Percentiles rank a stretch among this genome's conserved stretches.
Conservation (phyloP, 2,329 filamentous ascomycete genomes). For the Neofusicoccum laricinum region DNA sequence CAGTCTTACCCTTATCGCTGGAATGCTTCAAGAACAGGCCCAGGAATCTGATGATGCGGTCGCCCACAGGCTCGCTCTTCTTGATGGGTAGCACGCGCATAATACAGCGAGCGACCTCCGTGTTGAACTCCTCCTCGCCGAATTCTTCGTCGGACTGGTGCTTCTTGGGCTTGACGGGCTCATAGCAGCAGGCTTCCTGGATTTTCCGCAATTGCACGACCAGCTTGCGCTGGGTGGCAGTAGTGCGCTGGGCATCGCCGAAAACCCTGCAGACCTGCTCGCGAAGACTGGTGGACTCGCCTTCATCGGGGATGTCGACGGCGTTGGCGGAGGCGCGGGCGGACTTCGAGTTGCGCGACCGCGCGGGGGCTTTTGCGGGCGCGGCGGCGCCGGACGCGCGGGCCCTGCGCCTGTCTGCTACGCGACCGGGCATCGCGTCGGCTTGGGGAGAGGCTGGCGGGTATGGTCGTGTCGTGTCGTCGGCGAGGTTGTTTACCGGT, state of each 20-base stretch:
- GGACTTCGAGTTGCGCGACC: slow-evolving; percentile 40
- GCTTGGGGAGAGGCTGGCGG: slow-evolving; percentile 4
- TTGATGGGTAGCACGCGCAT: slow-evolving; percentile 80
- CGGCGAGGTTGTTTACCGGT: slow-evolving; percentile 20
- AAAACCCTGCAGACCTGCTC: slow-evolving; percentile 63
- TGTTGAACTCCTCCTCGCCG: slow-evolving; percentile 82
- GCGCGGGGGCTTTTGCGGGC: slow-evolving; percentile 41
- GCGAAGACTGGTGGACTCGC: slow-evolving; percentile 67
- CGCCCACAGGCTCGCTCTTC: slow-evolving; percentile 86
- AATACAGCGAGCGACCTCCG: slow-evolving; percentile 79
- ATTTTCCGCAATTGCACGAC: slow-evolving; percentile 84
- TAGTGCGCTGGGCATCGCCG: slow-evolving; percentile 73
- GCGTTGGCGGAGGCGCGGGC: slow-evolving; percentile 40
- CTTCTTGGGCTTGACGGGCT: slow-evolving; percentile 51
- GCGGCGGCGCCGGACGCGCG: slow-evolving; percentile 35
- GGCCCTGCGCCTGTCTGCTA: slow-evolving; percentile 38
- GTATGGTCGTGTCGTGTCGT: slow-evolving; percentile 17
- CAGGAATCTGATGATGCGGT: slow-evolving; percentile 80
- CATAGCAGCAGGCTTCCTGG: slow-evolving; percentile 75
- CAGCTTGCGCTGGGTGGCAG: slow-evolving; percentile 84
- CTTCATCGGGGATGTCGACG: slow-evolving; percentile 65
- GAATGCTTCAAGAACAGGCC: slow-evolving; percentile 79
- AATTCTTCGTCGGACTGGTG: slow-evolving; percentile 62
- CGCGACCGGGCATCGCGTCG: slow-evolving; percentile 46
- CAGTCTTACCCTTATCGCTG: slow-evolving; percentile 53